Percentiles rank a stretch among this genome's conserved stretches.
Evolutionary conservation across 345 rosid genomes (phyloP).

Genomic region (Combretum micranthum): DNA sequence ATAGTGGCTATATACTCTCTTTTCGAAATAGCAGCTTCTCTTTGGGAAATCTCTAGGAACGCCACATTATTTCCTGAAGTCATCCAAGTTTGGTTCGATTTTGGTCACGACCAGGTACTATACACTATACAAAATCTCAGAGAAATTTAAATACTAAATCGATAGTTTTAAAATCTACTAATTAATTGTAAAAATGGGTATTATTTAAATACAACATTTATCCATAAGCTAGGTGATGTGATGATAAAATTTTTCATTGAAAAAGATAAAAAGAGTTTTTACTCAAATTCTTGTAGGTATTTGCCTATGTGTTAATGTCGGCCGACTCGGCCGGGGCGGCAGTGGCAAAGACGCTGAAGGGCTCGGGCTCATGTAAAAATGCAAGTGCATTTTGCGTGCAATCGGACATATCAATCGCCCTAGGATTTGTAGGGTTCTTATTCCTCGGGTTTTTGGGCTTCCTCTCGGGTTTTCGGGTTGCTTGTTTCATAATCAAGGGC

Average conservation of each 20-base stretch:
- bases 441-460: conserved; percentile 64
- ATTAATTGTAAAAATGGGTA: too few species aligned
- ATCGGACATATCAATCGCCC: conserved; percentile 58
- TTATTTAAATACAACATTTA: too few species aligned
- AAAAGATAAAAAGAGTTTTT: not conserved
- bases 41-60: conserved; percentile 78
- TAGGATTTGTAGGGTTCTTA: conserved; percentile 78
- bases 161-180: too few species aligned
- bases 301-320: conserved; percentile 74
- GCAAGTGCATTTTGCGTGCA: conserved; percentile 64
- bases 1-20: conserved; percentile 81
- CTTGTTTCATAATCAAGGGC: conserved; percentile 70
- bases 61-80: conserved; percentile 76
- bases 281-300: conserved; percentile 34
- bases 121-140: too few species aligned
- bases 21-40: conserved; percentile 65
- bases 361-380: conserved; percentile 37
- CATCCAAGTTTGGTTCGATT: conserved; percentile 95
- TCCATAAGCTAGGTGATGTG: too few species aligned
- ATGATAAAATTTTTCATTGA: too few species aligned
- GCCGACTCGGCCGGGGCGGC: conserved; percentile 77
- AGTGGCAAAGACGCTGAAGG: conserved; percentile 55
- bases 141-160: too few species aligned
- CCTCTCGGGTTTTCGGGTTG: conserved; percentile 81
- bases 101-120: conserved; percentile 99